Conservation (phyloP, 2,329 filamentous ascomycete species). For the Penicillium hordei region DNA sequence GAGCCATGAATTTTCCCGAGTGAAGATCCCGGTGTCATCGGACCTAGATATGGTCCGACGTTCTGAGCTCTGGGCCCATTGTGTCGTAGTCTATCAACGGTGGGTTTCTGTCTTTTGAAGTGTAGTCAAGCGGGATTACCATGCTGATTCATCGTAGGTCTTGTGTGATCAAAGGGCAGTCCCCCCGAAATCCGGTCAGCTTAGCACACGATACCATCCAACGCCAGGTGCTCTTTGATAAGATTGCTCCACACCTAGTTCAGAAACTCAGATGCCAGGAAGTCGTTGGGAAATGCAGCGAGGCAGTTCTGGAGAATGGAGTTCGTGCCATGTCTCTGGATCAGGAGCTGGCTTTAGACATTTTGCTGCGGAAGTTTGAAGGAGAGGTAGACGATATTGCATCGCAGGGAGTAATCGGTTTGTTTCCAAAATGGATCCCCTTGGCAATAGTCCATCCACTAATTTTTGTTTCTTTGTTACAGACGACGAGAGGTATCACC, state of each 20-base stretch:
- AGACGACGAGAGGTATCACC: constrained; percentile 37
- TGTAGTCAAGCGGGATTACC: neutral
- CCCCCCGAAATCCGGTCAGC: constrained; percentile 35
- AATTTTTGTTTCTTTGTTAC: neutral
- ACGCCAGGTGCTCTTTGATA: constrained; percentile 35
- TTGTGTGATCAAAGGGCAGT: constrained; percentile 41
- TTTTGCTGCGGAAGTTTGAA: constrained; percentile 40
- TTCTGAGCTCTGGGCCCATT: constrained; percentile 44
- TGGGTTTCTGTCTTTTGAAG: constrained; percentile 15
- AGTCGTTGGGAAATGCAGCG: constrained; percentile 37
- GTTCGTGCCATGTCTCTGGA: constrained; percentile 40
- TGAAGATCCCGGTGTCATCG: constrained; percentile 31
- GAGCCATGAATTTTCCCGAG: constrained; percentile 43
- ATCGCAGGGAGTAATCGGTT: constrained; percentile 35
- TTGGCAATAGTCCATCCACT: neutral
- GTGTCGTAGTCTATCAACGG: constrained; percentile 43
- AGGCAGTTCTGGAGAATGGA: constrained; percentile 40
- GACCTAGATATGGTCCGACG: constrained; percentile 40
- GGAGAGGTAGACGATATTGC: constrained; percentile 39
- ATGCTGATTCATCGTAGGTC: constrained; percentile 26
- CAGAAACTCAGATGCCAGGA: constrained; percentile 42
- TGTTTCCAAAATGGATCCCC: neutral
- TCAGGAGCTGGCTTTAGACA: constrained; percentile 41
- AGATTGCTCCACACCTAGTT: constrained; percentile 35
- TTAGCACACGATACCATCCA: constrained; percentile 39